Evolutionary conservation across 331 rosid species (phyloP), one percentile per base, ranked within the genome.

Genomic region (Cydonia oblonga): DNA sequence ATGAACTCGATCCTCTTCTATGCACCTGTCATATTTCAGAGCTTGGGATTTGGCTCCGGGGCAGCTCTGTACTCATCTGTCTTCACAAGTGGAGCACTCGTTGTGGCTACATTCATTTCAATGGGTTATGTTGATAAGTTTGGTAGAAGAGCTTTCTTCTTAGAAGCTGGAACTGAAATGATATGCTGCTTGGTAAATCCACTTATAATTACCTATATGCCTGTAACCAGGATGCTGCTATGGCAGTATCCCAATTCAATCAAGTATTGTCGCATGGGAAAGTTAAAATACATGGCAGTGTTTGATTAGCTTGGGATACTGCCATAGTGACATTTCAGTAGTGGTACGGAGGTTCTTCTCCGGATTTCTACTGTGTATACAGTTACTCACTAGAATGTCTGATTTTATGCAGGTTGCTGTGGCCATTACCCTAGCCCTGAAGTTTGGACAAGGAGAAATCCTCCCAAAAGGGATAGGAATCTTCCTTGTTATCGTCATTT

Each of bases 81-180:
- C 63, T 82, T 93, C 26, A 93, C 96, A 69, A 89, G 95, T 32
- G 92, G 89, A 30, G 97, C 96, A 5, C 88, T 91, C 52, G 92
- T 93, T 62, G 68, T 83, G 71, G 98, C 96, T 56, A 74, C 97
- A 5, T 79, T 93, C 51, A 91, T 93, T 54, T 91, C 98, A 30
- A 93, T 93, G 96, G 66, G 68, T 51, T 85, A 84, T 28, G 96
- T 89, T 32, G 97, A 93, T 80, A 93, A 80, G 85, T 91, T 84
- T 76, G 96, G 98, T 28, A 83, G 98, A 77, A 89, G 98, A 85
- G 84, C 82, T 54, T 91, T 91, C 91, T 91, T 93, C 76, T 76
- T 93, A 42, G 97, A 86, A 88, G 98, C 98, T 64, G 98, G 98
- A 56, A 62, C 77, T 29, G 96, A 93, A 88, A 93, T 93, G 98